These are phyloP conservation scores for Leucaena leucocephala DNA, from an alignment of 306 rosid species.

Conservation along the genomic window DNA sequence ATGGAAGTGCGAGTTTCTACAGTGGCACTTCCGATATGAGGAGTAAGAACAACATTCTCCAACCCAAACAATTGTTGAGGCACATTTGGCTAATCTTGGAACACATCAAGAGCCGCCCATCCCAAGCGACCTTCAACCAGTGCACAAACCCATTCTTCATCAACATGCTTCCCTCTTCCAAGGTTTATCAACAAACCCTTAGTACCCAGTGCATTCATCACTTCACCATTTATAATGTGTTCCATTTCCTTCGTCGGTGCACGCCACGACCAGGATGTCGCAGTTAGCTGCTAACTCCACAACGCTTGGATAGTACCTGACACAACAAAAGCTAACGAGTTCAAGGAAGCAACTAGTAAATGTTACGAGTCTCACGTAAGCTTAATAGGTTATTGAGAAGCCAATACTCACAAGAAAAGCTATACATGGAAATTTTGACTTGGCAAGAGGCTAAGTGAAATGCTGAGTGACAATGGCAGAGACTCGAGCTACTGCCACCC, in stretches of 20 bases:
- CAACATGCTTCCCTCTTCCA: conserved; percentile 89
- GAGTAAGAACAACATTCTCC: conserved; percentile 75
- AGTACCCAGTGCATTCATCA: conserved; percentile 75
- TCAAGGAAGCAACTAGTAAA: too few relatives aligned
- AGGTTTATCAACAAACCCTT: conserved; percentile 76
- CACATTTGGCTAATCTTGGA: conserved; percentile 76
- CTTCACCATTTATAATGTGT: conserved; percentile 69
- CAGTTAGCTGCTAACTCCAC: conserved; percentile 78
- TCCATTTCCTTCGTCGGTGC: conserved; percentile 66
- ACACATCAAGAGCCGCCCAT: conserved; percentile 89
- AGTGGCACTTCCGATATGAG: conserved; percentile 77
- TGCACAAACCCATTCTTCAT: conserved; percentile 69
- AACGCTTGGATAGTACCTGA: conserved; percentile 71
- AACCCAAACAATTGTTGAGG: conserved; percentile 71
- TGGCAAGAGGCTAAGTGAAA: too few relatives aligned
- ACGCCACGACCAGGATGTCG: conserved; percentile 77
- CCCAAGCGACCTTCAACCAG: conserved; percentile 79
- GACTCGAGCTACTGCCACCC: too few relatives aligned
- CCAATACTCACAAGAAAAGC: too few relatives aligned
- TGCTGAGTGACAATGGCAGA: too few relatives aligned
- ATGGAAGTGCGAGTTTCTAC: conserved; percentile 70
- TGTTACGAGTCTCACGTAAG: too few relatives aligned
- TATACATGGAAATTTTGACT: too few relatives aligned
- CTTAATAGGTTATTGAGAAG: too few relatives aligned
- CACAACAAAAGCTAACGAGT: not conserved